These are phyloP conservation scores for Fraxinus americana DNA, from an alignment of 257 asterid species.

Conservation along the genomic window DNA sequence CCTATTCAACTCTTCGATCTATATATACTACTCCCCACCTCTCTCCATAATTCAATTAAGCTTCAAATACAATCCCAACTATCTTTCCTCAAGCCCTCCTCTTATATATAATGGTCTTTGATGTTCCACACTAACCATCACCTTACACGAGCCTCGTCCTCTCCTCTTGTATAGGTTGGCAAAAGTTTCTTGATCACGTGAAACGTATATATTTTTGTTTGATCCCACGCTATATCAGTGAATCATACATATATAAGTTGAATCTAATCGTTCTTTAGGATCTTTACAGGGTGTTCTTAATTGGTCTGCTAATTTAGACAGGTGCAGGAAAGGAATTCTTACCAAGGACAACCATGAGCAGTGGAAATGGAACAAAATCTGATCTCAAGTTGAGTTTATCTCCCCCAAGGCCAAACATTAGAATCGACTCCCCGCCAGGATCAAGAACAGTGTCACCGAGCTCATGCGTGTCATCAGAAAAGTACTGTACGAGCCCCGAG, in stretches of 20 bases:
- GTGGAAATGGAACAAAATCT: neutral
- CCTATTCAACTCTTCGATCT: no score
- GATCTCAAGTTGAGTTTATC: slow-evolving; percentile 8
- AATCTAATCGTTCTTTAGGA: no score
- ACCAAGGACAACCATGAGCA: neutral
- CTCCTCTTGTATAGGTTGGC: neutral
- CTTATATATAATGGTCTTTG: neutral
- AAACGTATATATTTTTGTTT: neutral
- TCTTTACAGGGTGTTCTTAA: no score
- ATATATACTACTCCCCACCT: neutral
- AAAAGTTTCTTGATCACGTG: neutral
- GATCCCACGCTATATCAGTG: no score
- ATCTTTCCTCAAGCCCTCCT: neutral
- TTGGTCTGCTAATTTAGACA: neutral
- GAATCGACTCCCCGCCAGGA: neutral
- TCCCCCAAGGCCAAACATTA: slow-evolving; percentile 1
- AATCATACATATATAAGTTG: no score
- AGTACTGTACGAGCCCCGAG: neutral
- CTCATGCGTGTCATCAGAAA: neutral
- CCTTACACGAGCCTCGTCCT: neutral
- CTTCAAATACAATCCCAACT: no score
- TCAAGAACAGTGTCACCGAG: neutral
- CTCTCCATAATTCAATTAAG: neutral
- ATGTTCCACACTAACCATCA: neutral
- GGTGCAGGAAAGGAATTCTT: neutral